Evolutionary conservation across 2,329 filamentous ascomycete species (phyloP).

Genomic region (Ceratocystis colombiana): DNA sequence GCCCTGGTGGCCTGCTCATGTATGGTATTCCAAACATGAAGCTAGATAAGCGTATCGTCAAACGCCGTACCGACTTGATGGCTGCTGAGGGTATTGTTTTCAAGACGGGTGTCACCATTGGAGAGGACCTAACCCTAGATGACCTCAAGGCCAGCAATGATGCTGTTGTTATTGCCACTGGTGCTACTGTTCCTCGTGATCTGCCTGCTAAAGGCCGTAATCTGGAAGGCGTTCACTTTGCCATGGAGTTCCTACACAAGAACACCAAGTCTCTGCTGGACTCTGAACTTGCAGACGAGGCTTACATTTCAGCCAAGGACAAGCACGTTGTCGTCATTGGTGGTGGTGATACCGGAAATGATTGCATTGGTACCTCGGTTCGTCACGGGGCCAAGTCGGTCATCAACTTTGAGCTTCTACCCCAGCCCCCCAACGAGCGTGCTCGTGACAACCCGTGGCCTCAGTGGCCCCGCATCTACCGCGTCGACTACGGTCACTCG

Average conservation of each 20-base stretch:
- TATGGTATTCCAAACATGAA: conserved; percentile 99
- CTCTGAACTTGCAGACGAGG: conserved; percentile 69
- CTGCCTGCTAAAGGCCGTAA: conserved; percentile 82
- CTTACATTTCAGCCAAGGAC: conserved; percentile 89
- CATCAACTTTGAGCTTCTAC: conserved; percentile 90
- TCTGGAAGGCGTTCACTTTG: conserved; percentile 83
- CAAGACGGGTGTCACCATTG: conserved; percentile 66
- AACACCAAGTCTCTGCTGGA: conserved; percentile 97
- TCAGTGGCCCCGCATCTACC: conserved; percentile 95
- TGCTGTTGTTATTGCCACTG: conserved; percentile 82
- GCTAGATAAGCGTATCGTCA: conserved; percentile 93
- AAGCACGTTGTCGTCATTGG: conserved; percentile 96
- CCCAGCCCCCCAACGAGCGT: conserved; percentile 82
- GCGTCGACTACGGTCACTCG: conserved; percentile 93
- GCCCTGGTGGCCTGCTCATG: conserved; percentile 86
- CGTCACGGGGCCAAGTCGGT: conserved; percentile 93
- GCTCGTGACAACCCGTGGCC: conserved; percentile 95
- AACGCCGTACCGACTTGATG: conserved; percentile 93
- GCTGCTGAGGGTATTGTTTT: conserved; percentile 77
- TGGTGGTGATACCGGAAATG: conserved; percentile 94
- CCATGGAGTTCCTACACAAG: conserved; percentile 94
- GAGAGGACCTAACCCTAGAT: conserved; percentile 61
- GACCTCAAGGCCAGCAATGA: conserved; percentile 66
- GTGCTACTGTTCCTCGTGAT: conserved; percentile 86
- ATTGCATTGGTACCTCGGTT: conserved; percentile 93